phyloP scores from a whole-genome alignment of 176 grass and related monocot genomes.

The Oryza brachyantha region DNA sequence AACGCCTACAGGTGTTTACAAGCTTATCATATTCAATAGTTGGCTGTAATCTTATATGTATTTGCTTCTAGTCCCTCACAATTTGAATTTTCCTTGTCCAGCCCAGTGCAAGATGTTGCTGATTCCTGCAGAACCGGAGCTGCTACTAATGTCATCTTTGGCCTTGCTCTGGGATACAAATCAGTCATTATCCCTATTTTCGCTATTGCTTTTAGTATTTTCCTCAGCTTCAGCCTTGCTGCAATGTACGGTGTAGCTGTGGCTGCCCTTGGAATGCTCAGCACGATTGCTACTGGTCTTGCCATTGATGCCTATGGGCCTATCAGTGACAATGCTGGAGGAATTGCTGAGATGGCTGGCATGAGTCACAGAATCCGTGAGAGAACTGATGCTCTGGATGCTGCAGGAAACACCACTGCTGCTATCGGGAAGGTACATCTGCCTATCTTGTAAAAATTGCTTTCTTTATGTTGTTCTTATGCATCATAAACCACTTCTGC shows the following conservation, averaged over 20 bases:
- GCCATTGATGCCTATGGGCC: conserved; percentile 95
- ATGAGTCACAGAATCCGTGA: conserved; percentile 96
- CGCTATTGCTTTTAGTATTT: conserved; percentile 84
- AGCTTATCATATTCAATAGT: not conserved
- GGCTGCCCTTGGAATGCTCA: conserved; percentile 92
- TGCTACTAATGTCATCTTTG: conserved; percentile 90
- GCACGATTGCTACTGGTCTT: conserved; percentile 90
- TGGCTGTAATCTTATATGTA: not conserved
- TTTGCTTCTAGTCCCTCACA: conserved; percentile 16
- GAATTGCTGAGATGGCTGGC: conserved; percentile 96
- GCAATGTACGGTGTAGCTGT: conserved; percentile 96
- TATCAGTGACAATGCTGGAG: conserved; percentile 94
- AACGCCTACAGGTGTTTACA: conserved; percentile 79
- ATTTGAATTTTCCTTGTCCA: conserved; percentile 24
- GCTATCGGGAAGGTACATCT: conserved; percentile 81
- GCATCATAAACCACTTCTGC: not conserved
- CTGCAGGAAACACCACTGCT: conserved; percentile 95
- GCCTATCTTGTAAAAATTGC: not conserved
- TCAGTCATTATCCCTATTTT: conserved; percentile 91
- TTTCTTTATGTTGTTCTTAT: not conserved
- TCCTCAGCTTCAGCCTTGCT: conserved; percentile 82
- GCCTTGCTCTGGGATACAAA: conserved; percentile 94
- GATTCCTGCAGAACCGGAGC: conserved; percentile 88
- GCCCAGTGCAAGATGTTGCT: conserved; percentile 91
- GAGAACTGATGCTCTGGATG: conserved; percentile 89